Percentiles rank a stretch among this genome's conserved stretches.
phyloP scores from a whole-genome alignment of 352 stramenopile genomes.

The Saprolegnia diclina region DNA sequence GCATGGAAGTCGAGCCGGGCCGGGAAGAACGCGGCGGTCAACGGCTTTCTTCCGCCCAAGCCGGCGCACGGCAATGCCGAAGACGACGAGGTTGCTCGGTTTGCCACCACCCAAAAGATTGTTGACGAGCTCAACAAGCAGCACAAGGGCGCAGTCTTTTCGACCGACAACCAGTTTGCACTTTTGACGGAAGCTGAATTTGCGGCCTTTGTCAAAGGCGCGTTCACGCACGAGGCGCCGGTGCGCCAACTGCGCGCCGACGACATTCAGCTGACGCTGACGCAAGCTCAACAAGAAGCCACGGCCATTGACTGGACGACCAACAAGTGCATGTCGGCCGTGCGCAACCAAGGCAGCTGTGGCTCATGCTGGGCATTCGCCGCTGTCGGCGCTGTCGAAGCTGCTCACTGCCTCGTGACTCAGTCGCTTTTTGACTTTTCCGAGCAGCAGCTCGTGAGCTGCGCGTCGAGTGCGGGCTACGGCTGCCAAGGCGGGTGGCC shows the following conservation, averaged over 20 bases:
- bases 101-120: too few species aligned
- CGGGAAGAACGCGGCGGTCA: too few species aligned
- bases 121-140: too few species aligned
- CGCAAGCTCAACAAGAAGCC: slow-evolving; percentile 10
- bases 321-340: slow-evolving; percentile 23
- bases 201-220: too few species aligned
- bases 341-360: slow-evolving; percentile 37
- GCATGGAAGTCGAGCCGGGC: too few species aligned
- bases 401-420: slow-evolving; percentile 30
- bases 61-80: too few species aligned
- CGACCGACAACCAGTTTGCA: slow-evolving; percentile 2
- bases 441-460: slow-evolving; percentile 69
- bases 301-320: slow-evolving; percentile 37
- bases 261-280: too few species aligned
- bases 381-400: slow-evolving; percentile 32
- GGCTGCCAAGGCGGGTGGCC: slow-evolving; percentile 60
- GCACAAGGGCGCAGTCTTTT: not conserved
- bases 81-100: too few species aligned
- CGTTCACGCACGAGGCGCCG: too few species aligned
- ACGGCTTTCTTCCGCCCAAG: too few species aligned
- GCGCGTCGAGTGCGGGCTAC: slow-evolving; percentile 47
- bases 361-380: slow-evolving; percentile 47
- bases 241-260: too few species aligned
- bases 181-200: slow-evolving; percentile 5
- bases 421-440: slow-evolving; percentile 35